Percentiles rank a stretch among this genome's conserved stretches.
phyloP scores from a whole-genome alignment of 2,329 filamentous ascomycete species.

The Tricladium varicosporioides region DNA sequence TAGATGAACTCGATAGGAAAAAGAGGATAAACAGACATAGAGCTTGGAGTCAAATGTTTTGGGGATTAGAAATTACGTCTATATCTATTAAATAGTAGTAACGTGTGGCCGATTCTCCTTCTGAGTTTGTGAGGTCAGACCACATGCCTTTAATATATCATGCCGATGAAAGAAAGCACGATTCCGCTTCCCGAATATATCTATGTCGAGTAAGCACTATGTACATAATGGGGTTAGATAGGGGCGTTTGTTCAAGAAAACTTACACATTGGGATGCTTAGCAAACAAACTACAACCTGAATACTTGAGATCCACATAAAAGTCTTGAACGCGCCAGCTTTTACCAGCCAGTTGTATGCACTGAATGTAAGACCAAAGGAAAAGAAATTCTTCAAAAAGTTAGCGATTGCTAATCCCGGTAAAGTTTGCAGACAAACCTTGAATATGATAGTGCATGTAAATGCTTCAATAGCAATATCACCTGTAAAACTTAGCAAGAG shows the following conservation, averaged over 20 bases:
- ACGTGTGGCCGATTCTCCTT: not conserved
- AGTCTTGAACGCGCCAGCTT: slow-evolving; percentile 55
- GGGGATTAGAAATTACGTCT: too few species aligned
- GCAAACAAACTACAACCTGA: slow-evolving; percentile 72
- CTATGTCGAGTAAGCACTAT: slow-evolving; percentile 40
- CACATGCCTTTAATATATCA: slow-evolving; percentile 54
- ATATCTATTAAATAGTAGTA: too few species aligned
- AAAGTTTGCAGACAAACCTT: slow-evolving; percentile 45
- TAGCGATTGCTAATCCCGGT: not conserved
- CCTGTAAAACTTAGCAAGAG: slow-evolving; percentile 43
- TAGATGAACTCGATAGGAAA: too few species aligned
- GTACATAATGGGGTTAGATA: slow-evolving; percentile 1
- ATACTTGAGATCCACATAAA: slow-evolving; percentile 74
- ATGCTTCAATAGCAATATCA: slow-evolving; percentile 80
- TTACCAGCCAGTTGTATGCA: slow-evolving; percentile 79
- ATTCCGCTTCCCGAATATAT: slow-evolving; percentile 76
- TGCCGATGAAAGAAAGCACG: slow-evolving; percentile 74
- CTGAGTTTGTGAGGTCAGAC: not conserved
- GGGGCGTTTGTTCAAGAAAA: slow-evolving; percentile 22
- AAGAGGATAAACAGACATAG: too few species aligned
- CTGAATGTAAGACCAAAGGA: slow-evolving; percentile 81
- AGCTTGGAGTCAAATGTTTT: too few species aligned
- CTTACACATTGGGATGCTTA: slow-evolving; percentile 79
- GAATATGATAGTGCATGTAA: slow-evolving; percentile 87
- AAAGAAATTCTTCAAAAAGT: slow-evolving; percentile 65